Base-by-base conservation (phyloP, 106 monocot species). In the Phalaenopsis aphrodite region DNA sequence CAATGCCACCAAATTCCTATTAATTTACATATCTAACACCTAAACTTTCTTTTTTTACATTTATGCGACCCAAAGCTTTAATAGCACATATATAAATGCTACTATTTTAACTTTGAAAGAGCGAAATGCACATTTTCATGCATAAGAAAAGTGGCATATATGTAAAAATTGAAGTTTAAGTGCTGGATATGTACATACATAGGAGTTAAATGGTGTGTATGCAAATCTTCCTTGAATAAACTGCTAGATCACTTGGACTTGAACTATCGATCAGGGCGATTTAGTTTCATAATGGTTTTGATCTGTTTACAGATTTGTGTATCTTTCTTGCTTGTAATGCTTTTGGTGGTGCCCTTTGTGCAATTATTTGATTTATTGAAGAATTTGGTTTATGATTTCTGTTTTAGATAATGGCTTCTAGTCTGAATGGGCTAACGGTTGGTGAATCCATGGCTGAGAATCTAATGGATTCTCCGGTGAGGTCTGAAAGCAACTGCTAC, bases 321-420 rank as follows among this genome's bases (percentile, higher is more conserved):
- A 14, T 65, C 21, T 65, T 30, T 14, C 24, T 65, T 65, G 23
- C 64, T 65, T 65, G 23, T 65, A 0, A 65, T 24, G 64, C 64
- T 65, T 65, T 10, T 1, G 64, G 2, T 65, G 64, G 0, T 65
- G 18, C n/a, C 1, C 24, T 65, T 65, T 65, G 23, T 69, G 5
- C 6, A 43, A 43, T 45, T 19, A 19, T 74, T 18, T 74, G 42
- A 45, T 3, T 74, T 74, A 7, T 19, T n/a, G 43, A 74, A 36
- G 43, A 48, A 49, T 76, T 76, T 76, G 76, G 24, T 49, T 23
- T 49, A 23, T 47, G 14, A 0, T 17, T 41, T 3, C 79, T 55
- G 41, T 75, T 83, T 79, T 86, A 97, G 96, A 92, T 98, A 75
- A 98, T 98, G 94, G 98, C 98, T 15, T 91, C 89, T 73, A 98